phyloP scores from a whole-genome alignment of 2,329 filamentous ascomycete species.

The Xylaria arbuscula region DNA sequence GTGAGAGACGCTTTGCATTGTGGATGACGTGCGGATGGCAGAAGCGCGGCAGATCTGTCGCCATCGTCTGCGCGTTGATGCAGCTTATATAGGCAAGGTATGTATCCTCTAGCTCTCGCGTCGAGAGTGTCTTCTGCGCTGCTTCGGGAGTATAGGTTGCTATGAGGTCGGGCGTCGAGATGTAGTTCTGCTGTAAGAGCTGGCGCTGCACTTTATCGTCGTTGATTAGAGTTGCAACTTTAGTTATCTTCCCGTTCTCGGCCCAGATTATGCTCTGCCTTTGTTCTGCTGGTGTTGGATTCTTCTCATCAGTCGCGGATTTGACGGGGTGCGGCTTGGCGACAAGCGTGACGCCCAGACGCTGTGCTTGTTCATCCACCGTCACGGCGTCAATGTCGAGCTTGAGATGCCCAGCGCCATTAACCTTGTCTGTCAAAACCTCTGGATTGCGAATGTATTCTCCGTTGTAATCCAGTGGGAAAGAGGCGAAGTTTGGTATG shows the following conservation, averaged over 20 bases:
- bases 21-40: slow-evolving; percentile 47
- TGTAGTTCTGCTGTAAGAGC: slow-evolving; percentile 28
- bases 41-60: slow-evolving; percentile 42
- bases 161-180: slow-evolving; percentile 15
- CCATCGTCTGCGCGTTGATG: slow-evolving; percentile 50
- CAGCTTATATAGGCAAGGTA: slow-evolving; percentile 50
- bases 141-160: neutral
- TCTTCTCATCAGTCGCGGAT: neutral
- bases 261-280: slow-evolving; percentile 41
- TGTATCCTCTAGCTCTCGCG: slow-evolving; percentile 36
- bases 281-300: slow-evolving; percentile 38
- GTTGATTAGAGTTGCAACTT: slow-evolving; percentile 33
- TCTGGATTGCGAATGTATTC: slow-evolving; percentile 30
- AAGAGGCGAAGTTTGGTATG: slow-evolving; percentile 36
- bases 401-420: slow-evolving; percentile 28
- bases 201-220: slow-evolving; percentile 37
- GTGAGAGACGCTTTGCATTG: slow-evolving; percentile 45
- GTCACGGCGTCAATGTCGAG: slow-evolving; percentile 40
- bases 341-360: slow-evolving; percentile 33
- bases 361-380: slow-evolving; percentile 35
- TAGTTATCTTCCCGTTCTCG: slow-evolving; percentile 37
- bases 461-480: slow-evolving; percentile 33
- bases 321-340: slow-evolving; percentile 27
- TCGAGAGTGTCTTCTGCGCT: slow-evolving; percentile 21
- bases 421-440: slow-evolving; percentile 35